Conservation (phyloP, 352 stramenopile genomes). For the Pilasporangium apinafurcum region DNA sequence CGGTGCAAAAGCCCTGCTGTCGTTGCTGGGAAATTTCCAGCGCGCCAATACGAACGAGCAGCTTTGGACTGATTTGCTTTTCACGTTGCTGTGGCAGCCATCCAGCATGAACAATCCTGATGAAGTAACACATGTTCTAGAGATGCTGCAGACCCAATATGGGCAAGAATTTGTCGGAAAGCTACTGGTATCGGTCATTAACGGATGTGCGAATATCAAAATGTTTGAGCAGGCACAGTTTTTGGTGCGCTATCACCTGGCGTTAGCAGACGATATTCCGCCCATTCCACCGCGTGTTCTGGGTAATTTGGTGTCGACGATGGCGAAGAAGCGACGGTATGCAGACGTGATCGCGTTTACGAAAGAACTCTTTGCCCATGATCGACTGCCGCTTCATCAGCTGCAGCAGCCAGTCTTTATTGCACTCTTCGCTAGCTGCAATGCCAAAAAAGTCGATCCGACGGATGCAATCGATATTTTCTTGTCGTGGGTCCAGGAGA, state of each 20-base stretch:
- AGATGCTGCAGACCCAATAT: conserved; percentile 21
- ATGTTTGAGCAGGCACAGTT: conserved; percentile 42
- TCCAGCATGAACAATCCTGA: conserved; percentile 16
- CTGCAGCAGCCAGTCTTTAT: conserved; percentile 67
- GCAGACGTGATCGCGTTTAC: conserved; percentile 26
- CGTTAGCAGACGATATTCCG: conserved; percentile 3
- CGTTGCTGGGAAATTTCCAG: conserved; percentile 33
- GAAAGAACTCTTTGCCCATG: conserved; percentile 23
- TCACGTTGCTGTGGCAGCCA: conserved; percentile 55
- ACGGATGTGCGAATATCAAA: conserved; percentile 59
- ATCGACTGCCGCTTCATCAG: conserved; percentile 19
- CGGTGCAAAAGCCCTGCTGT: conserved; percentile 41
- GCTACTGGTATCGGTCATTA: conserved; percentile 42
- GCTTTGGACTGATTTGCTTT: conserved; percentile 71
- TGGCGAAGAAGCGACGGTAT: conserved; percentile 23
- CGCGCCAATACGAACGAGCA: conserved; percentile 41
- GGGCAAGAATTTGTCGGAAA: conserved; percentile 34
- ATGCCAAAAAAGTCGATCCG: not conserved
- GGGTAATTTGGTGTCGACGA: conserved; percentile 39
- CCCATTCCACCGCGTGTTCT: conserved; percentile 41
- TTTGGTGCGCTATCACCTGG: conserved; percentile 46
- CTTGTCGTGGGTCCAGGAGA: conserved; percentile 30
- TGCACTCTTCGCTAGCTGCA: conserved; percentile 39
- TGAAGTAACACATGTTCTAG: conserved; percentile 27
- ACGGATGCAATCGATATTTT: conserved; percentile 11